Evolutionary conservation across 192 early-diverging fungal species (phyloP), one percentile per base, ranked within the genome.

Genomic region (Lobulomyces angularis): DNA sequence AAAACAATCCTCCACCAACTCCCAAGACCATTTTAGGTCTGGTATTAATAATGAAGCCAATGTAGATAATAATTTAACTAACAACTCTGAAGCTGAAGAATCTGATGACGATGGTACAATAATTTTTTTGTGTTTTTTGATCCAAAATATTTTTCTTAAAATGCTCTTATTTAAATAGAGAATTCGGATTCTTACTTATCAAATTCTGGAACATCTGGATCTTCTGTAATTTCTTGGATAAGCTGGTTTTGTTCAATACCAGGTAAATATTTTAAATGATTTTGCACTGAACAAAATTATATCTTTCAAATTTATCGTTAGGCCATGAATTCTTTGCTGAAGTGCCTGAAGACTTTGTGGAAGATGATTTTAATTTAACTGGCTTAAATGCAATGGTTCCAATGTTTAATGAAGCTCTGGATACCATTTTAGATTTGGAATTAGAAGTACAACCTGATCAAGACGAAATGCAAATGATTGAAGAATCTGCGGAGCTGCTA

Each of bases 291-390:
- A 14, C 9, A 2, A 27, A 2, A 51, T 20, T 53, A 17, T 26
- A 5, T 31, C 23, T 26, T 12, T 33, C 24, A 55, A 27, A 16
- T n/a, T 4, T 39, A n/a, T 32, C 18, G 40, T 43, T 27, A 65
- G 62, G 65, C 24, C 59, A 68, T 49, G 61, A 67, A 32, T 65
- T 57, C 45, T 62, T 75, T 28, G 31, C 63, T 27, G 71, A 71
- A 46, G 61, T 70, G 6, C 61, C 67, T 1, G 65, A 68, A 31
- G 59, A 60, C 18, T 68, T 65, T 37, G 89, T 96, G 44, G 82
- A 88, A 50, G 94, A 97, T 58, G 89, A 92, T 48, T 97, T 97
- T 63, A 97, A 97, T 59, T 62, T 97, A 49, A 91, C 86, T n/a
- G 94, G 94, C 29, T 72, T 97, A 14, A 67, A 65, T 53, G 62